These are phyloP conservation scores for Eimeria tenella DNA, from an alignment of 169 alveolate species.

Conservation along the genomic window DNA sequence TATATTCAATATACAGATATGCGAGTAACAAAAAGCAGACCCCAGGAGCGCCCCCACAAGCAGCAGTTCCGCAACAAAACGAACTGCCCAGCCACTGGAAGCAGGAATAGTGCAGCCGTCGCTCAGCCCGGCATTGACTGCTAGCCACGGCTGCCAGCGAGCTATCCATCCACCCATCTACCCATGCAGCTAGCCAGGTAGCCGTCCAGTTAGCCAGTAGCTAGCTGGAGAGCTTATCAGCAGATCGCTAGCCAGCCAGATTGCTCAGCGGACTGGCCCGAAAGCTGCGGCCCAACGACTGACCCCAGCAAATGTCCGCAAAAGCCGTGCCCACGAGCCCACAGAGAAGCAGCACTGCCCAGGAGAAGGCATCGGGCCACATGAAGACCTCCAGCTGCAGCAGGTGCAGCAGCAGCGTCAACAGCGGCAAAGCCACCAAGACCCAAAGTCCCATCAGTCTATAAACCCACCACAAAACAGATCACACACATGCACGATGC, in stretches of 20 bases:
- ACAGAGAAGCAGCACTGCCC: conserved; percentile 24
- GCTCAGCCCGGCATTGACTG: too few relatives aligned
- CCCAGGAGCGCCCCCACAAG: too few relatives aligned
- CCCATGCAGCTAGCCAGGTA: background rate
- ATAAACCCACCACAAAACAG: background rate
- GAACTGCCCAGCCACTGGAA: too few relatives aligned
- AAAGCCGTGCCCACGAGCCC: conserved; percentile 29
- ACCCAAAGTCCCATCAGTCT: conserved; percentile 30
- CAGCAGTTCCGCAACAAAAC: too few relatives aligned
- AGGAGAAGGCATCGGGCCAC: conserved; percentile 30
- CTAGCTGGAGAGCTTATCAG: conserved; percentile 24
- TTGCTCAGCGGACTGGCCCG: background rate
- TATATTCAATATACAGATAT: too few relatives aligned
- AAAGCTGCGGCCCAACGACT: background rate
- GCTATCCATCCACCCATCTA: background rate
- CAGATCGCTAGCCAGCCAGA: conserved; percentile 22
- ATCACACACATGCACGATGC: background rate
- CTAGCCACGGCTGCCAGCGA: too few relatives aligned
- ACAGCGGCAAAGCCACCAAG: conserved; percentile 30
- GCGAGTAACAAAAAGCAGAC: too few relatives aligned
- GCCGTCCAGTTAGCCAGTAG: background rate
- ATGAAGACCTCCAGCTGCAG: conserved; percentile 21
- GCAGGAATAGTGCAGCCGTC: too few relatives aligned
- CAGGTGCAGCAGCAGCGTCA: conserved; percentile 49
- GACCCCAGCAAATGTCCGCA: conserved; percentile 26